Evolutionary conservation across 2,329 filamentous ascomycete species (phyloP).

Genomic region (Fusarium dimerum): DNA sequence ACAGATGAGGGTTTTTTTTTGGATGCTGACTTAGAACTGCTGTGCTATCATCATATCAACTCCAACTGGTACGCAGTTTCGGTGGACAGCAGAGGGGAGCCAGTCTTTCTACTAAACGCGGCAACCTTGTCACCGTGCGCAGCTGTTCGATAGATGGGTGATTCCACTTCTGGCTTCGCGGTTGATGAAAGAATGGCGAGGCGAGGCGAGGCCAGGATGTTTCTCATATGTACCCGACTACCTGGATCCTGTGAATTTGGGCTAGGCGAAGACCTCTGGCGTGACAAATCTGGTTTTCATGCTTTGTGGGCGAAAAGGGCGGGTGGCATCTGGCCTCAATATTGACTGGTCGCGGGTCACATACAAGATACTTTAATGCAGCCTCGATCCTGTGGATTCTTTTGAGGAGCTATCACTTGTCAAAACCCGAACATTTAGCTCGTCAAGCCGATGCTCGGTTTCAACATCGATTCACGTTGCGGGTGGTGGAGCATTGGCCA

Average conservation of each 20-base stretch:
- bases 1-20: conserved; percentile 9
- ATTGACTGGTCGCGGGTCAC: neutral
- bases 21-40: conserved; percentile 13
- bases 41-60: conserved; percentile 22
- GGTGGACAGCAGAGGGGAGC: conserved; percentile 6
- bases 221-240: conserved; percentile 19
- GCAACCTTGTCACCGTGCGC: neutral
- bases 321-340: conserved; percentile 18
- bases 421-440: conserved; percentile 13
- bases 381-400: neutral
- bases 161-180: neutral
- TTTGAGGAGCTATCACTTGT: conserved; percentile 7
- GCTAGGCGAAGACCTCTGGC: conserved; percentile 4
- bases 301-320: neutral
- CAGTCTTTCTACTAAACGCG: conserved; percentile 5
- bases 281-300: neutral
- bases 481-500: conserved; percentile 24
- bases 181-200: neutral
- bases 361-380: neutral
- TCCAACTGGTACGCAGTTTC: conserved; percentile 18
- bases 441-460: conserved; percentile 15
- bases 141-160: neutral
- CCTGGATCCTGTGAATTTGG: conserved; percentile 13
- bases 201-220: conserved; percentile 11
- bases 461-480: conserved; percentile 14